Conservation (phyloP, 176 grass and related monocot genomes). For the Alloteropsis semialata region DNA sequence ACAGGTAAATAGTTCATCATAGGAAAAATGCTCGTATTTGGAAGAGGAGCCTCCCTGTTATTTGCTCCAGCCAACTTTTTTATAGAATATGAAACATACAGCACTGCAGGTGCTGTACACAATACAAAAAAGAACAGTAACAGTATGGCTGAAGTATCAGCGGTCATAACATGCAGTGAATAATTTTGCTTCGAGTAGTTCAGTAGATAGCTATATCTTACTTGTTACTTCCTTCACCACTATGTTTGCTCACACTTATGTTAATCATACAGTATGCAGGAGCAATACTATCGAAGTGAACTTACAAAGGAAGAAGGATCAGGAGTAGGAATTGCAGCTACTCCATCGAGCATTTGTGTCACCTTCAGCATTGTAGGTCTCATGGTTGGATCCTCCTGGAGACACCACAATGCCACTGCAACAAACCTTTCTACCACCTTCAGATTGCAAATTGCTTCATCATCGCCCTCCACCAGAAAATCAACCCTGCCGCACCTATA, state of each 20-base stretch:
- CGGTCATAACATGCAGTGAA: too few species aligned
- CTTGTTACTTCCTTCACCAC: too few species aligned
- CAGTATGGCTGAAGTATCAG: too few species aligned
- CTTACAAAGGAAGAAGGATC: conserved; percentile 31
- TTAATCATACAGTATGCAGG: not conserved
- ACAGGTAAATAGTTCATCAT: too few species aligned
- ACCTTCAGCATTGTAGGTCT: too few species aligned
- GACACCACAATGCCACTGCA: conserved; percentile 42
- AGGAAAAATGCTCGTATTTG: too few species aligned
- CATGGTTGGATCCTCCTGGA: conserved; percentile 41
- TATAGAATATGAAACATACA: too few species aligned
- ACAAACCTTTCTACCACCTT: conserved; percentile 35
- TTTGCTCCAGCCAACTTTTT: too few species aligned
- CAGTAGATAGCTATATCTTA: not conserved
- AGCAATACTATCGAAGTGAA: not conserved
- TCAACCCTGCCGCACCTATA: conserved; percentile 25
- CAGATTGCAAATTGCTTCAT: not conserved
- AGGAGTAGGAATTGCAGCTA: conserved; percentile 14
- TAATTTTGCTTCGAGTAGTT: too few species aligned
- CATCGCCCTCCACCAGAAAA: conserved; percentile 25
- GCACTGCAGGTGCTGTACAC: too few species aligned
- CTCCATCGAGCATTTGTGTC: conserved; percentile 39
- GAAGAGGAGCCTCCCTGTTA: too few species aligned
- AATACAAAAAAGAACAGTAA: too few species aligned
- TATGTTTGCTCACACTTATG: not conserved